Evolutionary conservation across 441 rosid genomes (phyloP).

Genomic region (Rhodomyrtus psidioides): DNA sequence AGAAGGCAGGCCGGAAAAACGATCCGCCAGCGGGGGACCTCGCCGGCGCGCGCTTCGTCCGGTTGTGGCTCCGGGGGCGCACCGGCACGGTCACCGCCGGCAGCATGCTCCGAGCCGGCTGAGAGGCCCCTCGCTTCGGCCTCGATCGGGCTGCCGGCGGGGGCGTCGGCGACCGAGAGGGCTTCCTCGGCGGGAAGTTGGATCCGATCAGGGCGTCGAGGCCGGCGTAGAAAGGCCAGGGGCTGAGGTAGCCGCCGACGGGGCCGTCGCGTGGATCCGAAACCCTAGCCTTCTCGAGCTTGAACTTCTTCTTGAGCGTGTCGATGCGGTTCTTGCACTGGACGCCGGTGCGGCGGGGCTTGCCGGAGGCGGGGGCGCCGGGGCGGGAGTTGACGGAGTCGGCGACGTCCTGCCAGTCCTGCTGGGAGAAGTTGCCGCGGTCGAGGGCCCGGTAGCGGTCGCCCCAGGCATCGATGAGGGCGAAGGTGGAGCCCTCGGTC

Average conservation of each 20-base stretch:
- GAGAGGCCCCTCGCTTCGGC: not conserved
- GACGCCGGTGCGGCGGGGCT: constrained; percentile 42
- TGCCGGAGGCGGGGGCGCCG: not conserved
- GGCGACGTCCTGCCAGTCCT: constrained; percentile 20
- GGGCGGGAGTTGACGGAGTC: constrained; percentile 17
- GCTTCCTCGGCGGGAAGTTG: not conserved
- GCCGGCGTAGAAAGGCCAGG: constrained; percentile 14
- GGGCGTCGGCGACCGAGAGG: not conserved
- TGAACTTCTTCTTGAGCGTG: constrained; percentile 78
- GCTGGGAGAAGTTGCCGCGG: constrained; percentile 16
- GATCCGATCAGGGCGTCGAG: constrained; percentile 12
- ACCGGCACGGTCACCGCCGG: constrained; percentile 7
- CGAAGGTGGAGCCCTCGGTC: constrained; percentile 12
- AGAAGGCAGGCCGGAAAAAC: not conserved
- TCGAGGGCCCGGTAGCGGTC: constrained; percentile 11
- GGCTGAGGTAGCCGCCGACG: not conserved
- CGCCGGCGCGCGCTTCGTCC: not conserved
- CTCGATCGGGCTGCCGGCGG: not conserved
- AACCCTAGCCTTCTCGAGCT: constrained; percentile 48
- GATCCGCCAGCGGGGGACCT: not conserved
- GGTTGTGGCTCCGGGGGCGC: constrained; percentile 9
- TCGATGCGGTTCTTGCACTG: constrained; percentile 85
- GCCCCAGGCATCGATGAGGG: constrained; percentile 18
- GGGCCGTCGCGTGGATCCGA: not conserved
- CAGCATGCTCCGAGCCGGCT: not conserved